Evolutionary conservation across 352 stramenopile genomes (phyloP), one percentile per base, ranked within the genome.

Genomic region (Pythium sukuiense): DNA sequence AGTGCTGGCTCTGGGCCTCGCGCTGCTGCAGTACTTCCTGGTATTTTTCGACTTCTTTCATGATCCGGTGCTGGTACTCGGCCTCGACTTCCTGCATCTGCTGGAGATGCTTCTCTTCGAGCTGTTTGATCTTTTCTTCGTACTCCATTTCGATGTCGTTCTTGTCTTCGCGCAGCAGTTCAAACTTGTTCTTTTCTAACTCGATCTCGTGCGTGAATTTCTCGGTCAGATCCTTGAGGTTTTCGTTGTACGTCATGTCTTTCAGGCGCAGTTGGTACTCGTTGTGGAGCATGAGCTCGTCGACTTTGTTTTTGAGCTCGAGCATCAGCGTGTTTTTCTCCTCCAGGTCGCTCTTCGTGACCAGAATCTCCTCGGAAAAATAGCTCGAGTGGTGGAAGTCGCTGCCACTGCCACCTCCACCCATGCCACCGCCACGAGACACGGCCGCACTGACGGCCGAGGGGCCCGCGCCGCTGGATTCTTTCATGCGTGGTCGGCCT

Each of bases 211-310:
- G 90, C 3, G 86, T 95, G 68, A 97, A 98, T 67, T 96, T 95
- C 55, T 98, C 90, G 4, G 84, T 97, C 39, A 96, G 69, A 62
- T 98, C 95, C 69, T 98, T 98, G 30, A 98, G 80, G 57, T 97
- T 96, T 63, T 98, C 94, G 55, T 88, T 90, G 76, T 97, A 97
- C 59, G 93, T 97, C 92, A 98, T 98, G 65, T 98, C 93, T 61
- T 98, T 97, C 16, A 98, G 76, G 12, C 94, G 83, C 26, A 98
- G 70, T 61, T 98, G 91, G 71, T 98, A 98, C 58, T 98, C 95
- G 67, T 98, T 98, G 65, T 98, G 89, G 16, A 97, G 79, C 71
- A 89, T 95, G 12, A 98, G 79, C 61, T 98, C 92, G 60, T 98
- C 94, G 14, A 98, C 90, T 76, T 98, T 98, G 69, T 85, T 96